Evolutionary conservation across 2,329 filamentous ascomycete species (phyloP).

Genomic region (Trichoderma gracile): DNA sequence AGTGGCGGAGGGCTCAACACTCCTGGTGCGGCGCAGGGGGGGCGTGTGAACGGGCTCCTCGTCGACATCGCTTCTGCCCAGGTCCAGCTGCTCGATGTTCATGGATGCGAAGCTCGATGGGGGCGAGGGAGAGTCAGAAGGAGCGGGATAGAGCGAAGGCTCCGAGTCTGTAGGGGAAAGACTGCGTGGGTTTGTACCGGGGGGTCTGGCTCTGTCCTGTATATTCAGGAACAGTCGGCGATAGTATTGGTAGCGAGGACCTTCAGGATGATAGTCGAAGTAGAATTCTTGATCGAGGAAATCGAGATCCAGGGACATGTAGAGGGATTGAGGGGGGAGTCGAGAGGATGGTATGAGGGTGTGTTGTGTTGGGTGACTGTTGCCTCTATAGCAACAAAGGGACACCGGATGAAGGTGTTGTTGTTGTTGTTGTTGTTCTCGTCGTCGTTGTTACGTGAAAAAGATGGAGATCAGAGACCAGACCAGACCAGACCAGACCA

Average conservation of each 20-base stretch:
- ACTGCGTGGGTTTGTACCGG: background rate
- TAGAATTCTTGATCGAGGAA: background rate
- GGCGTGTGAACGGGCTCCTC: slow-evolving; percentile 31
- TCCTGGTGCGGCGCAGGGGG: slow-evolving; percentile 35
- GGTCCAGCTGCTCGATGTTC: slow-evolving; percentile 11
- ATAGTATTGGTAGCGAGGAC: background rate
- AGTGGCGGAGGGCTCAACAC: slow-evolving; percentile 43
- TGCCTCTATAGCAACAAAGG: background rate
- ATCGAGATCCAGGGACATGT: background rate
- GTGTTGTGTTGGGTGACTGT: background rate
- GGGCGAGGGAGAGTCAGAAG: background rate
- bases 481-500: no score
- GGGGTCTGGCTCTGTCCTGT: background rate
- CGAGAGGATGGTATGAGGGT: no score
- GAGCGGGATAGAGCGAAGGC: background rate
- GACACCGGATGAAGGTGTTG: no score
- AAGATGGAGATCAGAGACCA: no score
- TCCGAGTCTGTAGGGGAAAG: slow-evolving; percentile 4
- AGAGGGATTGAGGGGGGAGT: background rate
- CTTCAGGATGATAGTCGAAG: background rate
- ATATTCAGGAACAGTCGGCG: background rate
- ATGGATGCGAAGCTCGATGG: slow-evolving; percentile 9
- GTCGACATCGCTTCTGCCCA: background rate
- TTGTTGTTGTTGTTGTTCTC: no score
- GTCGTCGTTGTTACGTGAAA: no score